Conservation (phyloP, 306 rosid species). For the Phaseolus lunatus region DNA sequence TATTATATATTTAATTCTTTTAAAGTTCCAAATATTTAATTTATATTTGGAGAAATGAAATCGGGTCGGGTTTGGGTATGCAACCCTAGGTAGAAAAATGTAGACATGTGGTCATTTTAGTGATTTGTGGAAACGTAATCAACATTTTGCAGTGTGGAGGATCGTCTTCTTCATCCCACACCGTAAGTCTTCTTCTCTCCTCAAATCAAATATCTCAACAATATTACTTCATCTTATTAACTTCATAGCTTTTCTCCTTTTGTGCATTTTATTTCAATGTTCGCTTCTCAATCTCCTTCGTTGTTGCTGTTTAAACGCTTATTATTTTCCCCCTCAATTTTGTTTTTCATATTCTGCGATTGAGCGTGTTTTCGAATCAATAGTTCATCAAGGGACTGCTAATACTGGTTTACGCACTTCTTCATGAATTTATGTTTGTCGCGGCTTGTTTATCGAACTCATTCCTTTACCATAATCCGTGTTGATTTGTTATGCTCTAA, state of each 20-base stretch:
- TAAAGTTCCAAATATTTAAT: too few species aligned
- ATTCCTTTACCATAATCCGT: not conserved
- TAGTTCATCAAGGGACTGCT: conserved; percentile 1
- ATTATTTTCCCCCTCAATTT: not conserved
- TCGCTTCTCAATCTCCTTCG: not conserved
- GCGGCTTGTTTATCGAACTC: not conserved
- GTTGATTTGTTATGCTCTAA: not conserved
- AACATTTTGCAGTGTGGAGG: conserved; percentile 29
- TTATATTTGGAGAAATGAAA: not conserved
- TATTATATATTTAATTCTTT: too few species aligned
- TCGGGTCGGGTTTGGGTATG: conserved; percentile 43
- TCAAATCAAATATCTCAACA: conserved; percentile 16
- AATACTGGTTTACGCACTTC: not conserved
- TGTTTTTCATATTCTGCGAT: conserved; percentile 18
- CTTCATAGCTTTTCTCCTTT: not conserved
- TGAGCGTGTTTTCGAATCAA: not conserved
- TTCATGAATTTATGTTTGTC: not conserved
- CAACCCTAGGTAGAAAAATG: conserved; percentile 47
- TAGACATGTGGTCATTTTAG: not conserved
- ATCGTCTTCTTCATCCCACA: conserved; percentile 30
- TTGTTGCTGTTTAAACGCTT: not conserved
- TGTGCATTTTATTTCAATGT: not conserved
- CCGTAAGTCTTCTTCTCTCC: conserved; percentile 26
- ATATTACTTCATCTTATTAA: conserved; percentile 10
- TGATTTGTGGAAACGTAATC: conserved; percentile 25